phyloP scores from a whole-genome alignment of 1,284 basidiomycete species.

The Moesziomyces sp. region DNA sequence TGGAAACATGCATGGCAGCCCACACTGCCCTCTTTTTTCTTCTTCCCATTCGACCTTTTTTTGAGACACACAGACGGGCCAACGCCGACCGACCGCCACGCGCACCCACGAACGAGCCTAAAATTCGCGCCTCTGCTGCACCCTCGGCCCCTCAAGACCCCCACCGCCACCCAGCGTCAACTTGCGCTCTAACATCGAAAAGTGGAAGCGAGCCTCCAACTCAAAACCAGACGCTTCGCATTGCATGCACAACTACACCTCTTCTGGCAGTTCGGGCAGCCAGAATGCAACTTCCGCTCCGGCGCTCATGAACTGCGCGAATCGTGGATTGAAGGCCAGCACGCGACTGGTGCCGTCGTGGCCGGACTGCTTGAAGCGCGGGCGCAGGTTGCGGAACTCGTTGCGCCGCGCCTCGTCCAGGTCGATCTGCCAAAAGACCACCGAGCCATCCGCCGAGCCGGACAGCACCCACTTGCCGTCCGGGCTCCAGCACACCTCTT shows the following conservation, averaged over 20 bases:
- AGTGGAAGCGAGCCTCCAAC: too few relatives aligned
- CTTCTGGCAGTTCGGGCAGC: conserved; percentile 55
- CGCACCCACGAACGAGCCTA: not conserved
- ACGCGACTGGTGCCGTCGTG: conserved; percentile 53
- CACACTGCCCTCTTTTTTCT: too few relatives aligned
- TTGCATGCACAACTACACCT: conserved; percentile 8
- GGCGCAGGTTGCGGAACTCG: conserved; percentile 27
- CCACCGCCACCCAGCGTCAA: too few relatives aligned
- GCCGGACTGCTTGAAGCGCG: conserved; percentile 39
- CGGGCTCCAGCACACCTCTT: conserved; percentile 62
- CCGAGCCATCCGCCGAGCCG: conserved; percentile 35
- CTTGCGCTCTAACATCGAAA: not conserved
- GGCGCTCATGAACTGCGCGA: conserved; percentile 58
- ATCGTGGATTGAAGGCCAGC: conserved; percentile 61
- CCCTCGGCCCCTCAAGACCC: not conserved
- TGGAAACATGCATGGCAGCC: conserved; percentile 4
- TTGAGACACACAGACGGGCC: not conserved
- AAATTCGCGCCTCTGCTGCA: not conserved
- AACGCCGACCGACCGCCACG: too few relatives aligned
- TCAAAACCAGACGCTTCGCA: too few relatives aligned
- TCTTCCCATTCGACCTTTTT: too few relatives aligned
- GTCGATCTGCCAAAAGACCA: conserved; percentile 52
- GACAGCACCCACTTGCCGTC: conserved; percentile 62
- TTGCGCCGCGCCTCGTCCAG: conserved; percentile 31
- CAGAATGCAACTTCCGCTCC: conserved; percentile 60